Conservation (phyloP, 148 eudicot species). For the Polygonum maritimum region DNA sequence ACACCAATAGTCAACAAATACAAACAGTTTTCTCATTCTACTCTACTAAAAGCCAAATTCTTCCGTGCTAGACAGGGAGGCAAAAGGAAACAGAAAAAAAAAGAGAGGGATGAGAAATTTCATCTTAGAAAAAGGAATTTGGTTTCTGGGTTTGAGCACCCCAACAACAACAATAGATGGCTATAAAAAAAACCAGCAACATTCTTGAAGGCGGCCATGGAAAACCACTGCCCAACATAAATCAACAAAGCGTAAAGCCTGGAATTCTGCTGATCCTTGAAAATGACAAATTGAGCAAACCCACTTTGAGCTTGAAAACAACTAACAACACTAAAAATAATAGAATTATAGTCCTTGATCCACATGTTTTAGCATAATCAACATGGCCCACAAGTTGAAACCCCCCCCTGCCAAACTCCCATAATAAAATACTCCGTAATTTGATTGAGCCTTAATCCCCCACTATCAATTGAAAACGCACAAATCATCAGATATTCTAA, state of each 20-base stretch:
- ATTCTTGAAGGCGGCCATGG: conserved; percentile 2
- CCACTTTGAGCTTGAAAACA: not conserved
- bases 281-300: not conserved
- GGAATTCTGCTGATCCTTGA: not conserved
- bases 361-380: not conserved
- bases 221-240: not conserved
- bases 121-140: not conserved
- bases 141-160: too few species aligned
- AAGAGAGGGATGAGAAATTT: not conserved
- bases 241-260: not conserved
- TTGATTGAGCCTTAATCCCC: not conserved
- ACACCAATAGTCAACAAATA: not conserved
- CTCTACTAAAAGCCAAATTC: not conserved
- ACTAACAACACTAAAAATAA: not conserved
- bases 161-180: not conserved
- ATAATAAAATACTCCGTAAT: not conserved
- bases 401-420: not conserved
- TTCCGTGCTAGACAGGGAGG: not conserved
- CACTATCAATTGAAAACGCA: not conserved
- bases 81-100: not conserved
- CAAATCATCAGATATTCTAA: not conserved
- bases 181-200: not conserved
- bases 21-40: not conserved
- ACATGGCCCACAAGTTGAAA: conserved; percentile 5
- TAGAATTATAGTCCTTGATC: not conserved